phyloP scores from a whole-genome alignment of 2,329 filamentous ascomycete species.

The Colletotrichum liriopes region DNA sequence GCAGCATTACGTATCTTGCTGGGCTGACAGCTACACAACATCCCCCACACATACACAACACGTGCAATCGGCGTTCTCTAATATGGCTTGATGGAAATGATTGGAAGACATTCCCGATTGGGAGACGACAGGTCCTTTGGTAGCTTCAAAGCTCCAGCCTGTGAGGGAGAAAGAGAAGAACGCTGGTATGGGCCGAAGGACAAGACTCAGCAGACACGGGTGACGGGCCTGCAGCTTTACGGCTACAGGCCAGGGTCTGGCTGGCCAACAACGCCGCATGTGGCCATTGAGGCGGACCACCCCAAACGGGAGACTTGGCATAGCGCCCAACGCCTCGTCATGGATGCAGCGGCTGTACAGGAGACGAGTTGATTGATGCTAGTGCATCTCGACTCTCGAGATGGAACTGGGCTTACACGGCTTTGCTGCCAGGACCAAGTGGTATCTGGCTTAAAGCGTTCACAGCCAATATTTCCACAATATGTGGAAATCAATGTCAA shows the following conservation, averaged over 20 bases:
- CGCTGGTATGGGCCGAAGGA: slow-evolving; percentile 32
- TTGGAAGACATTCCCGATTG: slow-evolving; percentile 43
- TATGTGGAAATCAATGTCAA: slow-evolving; percentile 30
- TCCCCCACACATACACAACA: slow-evolving; percentile 44
- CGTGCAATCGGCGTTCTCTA: slow-evolving; percentile 50
- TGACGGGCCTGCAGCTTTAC: slow-evolving; percentile 29
- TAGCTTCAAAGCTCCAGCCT: slow-evolving; percentile 79
- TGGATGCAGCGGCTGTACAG: slow-evolving; percentile 17
- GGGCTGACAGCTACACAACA: slow-evolving; percentile 38
- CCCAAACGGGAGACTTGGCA: slow-evolving; percentile 20
- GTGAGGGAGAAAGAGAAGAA: slow-evolving; percentile 48
- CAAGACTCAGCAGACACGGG: slow-evolving; percentile 28
- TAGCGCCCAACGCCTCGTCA: slow-evolving; percentile 5
- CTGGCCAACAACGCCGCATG: slow-evolving; percentile 29
- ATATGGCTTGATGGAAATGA: slow-evolving; percentile 57
- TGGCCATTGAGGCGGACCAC: slow-evolving; percentile 32
- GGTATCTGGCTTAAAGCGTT: slow-evolving; percentile 35
- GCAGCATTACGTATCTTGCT: slow-evolving; percentile 25
- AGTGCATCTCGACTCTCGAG: slow-evolving; percentile 40
- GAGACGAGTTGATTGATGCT: slow-evolving; percentile 36
- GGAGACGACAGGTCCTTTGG: slow-evolving; percentile 66
- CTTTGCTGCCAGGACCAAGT: slow-evolving; percentile 38
- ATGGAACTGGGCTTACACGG: slow-evolving; percentile 25
- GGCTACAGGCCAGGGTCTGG: slow-evolving; percentile 30
- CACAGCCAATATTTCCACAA: slow-evolving; percentile 27